Evolutionary conservation across 2,329 filamentous ascomycete genomes (phyloP).

Genomic region (Emergomyces pasteurianus): DNA sequence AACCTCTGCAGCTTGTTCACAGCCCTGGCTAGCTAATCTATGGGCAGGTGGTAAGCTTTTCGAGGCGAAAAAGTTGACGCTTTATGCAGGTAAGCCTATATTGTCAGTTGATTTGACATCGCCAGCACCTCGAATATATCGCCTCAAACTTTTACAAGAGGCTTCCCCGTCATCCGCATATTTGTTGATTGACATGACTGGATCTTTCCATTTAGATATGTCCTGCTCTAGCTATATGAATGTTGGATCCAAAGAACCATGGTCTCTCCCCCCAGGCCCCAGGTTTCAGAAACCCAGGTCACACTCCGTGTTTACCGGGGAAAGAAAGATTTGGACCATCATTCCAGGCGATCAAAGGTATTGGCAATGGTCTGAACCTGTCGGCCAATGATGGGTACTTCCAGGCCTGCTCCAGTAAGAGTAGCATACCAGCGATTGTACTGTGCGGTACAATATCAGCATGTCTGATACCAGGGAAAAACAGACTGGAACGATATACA

Average conservation of each 20-base stretch:
- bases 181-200: too few species aligned
- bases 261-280: not conserved
- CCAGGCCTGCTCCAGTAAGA: not conserved
- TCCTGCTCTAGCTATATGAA: not conserved
- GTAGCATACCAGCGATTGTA: not conserved
- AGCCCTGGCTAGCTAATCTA: too few species aligned
- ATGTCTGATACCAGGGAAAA: not conserved
- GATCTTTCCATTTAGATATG: too few species aligned
- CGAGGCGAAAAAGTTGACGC: too few species aligned
- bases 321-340: not conserved
- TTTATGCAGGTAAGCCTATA: too few species aligned
- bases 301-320: not conserved
- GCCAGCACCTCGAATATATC: too few species aligned
- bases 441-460: too few species aligned
- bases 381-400: not conserved
- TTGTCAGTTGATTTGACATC: too few species aligned
- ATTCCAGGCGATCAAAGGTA: not conserved
- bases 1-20: too few species aligned
- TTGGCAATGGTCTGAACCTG: not conserved
- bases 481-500: not conserved
- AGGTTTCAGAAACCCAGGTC: not conserved
- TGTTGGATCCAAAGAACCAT: not conserved
- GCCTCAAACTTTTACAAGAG: too few species aligned
- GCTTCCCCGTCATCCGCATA: too few species aligned
- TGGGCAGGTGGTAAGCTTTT: too few species aligned